Conservation (phyloP, 2,329 filamentous ascomycete species). For the Exophiala bonariae region DNA sequence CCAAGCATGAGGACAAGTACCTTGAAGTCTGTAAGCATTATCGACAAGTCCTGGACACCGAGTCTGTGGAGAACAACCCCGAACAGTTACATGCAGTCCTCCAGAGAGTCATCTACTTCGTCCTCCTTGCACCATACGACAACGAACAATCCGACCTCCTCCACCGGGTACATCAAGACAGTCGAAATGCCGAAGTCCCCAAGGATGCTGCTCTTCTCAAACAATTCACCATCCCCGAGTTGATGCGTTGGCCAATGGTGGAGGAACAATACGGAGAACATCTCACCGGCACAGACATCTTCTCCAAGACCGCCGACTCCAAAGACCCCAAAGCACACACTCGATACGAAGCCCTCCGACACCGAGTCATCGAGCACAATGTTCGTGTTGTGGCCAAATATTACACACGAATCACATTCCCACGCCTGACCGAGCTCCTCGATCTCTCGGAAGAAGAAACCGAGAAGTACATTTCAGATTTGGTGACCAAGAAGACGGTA, state of each 20-base stretch:
- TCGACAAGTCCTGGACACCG: constrained; percentile 92
- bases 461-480: constrained; percentile 96
- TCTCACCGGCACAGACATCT: constrained; percentile 85
- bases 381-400: constrained; percentile 97
- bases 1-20: constrained; percentile 97
- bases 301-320: constrained; percentile 66
- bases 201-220: constrained; percentile 84
- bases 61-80: constrained; percentile 88
- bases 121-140: constrained; percentile 94
- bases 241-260: constrained; percentile 98
- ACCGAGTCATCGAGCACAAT: constrained; percentile 99
- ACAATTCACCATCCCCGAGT: constrained; percentile 89
- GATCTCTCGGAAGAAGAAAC: constrained; percentile 94
- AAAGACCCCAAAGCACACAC: constrained; percentile 77
- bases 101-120: constrained; percentile 95
- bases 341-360: constrained; percentile 91
- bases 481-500: constrained; percentile 96
- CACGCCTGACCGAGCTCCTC: constrained; percentile 82
- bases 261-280: constrained; percentile 85
- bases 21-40: constrained; percentile 98
- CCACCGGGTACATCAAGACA: constrained; percentile 85
- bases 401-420: constrained; percentile 95
- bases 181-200: constrained; percentile 74
- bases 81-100: constrained; percentile 82
- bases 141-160: constrained; percentile 98